Conservation (phyloP, 2,329 filamentous ascomycete species). For the Chaetomiaceae sp. region DNA sequence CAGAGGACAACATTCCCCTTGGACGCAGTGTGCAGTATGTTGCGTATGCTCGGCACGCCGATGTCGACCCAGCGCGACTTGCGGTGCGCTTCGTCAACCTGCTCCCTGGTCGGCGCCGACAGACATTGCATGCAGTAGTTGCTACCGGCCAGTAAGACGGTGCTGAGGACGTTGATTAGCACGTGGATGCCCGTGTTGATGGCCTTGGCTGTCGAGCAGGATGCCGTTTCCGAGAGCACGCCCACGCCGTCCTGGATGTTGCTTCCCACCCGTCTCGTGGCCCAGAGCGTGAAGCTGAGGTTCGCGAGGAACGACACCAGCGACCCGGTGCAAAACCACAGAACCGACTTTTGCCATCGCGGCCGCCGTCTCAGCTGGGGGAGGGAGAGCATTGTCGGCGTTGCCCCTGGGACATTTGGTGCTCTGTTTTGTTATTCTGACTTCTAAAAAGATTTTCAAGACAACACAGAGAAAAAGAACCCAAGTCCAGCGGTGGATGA, state of each 20-base stretch:
- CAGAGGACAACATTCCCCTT: conserved; percentile 6
- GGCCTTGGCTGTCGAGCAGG: background rate
- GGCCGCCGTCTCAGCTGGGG: too few relatives aligned
- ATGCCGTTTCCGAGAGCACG: background rate
- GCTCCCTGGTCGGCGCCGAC: conserved; percentile 30
- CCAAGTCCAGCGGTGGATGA: too few relatives aligned
- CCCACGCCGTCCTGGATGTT: conserved; percentile 2
- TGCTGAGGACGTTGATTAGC: conserved; percentile 31
- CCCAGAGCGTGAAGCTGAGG: conserved; percentile 1
- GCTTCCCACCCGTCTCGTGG: background rate
- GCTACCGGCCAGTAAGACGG: conserved; percentile 30
- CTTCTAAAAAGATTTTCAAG: too few relatives aligned
- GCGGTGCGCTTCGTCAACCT: conserved; percentile 27
- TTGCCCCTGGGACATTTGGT: too few relatives aligned
- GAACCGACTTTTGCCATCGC: background rate
- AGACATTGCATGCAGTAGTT: conserved; percentile 37
- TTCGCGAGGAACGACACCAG: background rate
- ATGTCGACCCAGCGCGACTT: conserved; percentile 14
- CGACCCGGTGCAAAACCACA: background rate
- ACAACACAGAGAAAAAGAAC: too few relatives aligned
- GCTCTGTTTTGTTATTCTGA: too few relatives aligned
- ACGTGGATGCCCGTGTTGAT: conserved; percentile 28
- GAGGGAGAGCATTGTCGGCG: too few relatives aligned
- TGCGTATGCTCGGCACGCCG: conserved; percentile 16
- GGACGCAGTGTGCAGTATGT: conserved; percentile 10